A percentile compares a stretch with the other conserved stretches of the same genome.
Evolutionary conservation across 306 rosid genomes (phyloP).

Genomic region (Quercus aquifolioides): DNA sequence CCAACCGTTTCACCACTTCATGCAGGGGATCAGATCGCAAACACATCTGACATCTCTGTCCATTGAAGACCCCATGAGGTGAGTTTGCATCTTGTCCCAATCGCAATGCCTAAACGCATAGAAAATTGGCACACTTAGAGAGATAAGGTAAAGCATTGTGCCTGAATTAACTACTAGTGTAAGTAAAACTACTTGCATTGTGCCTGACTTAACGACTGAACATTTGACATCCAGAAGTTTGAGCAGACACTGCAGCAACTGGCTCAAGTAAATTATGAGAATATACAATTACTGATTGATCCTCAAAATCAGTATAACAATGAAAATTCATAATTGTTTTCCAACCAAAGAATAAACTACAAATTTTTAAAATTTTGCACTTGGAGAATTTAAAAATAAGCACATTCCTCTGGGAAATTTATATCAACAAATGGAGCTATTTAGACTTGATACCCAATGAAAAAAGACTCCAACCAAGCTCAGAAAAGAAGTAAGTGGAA

Average conservation of each 20-base stretch:
- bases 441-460: not conserved
- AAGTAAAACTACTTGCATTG: too few relatives aligned
- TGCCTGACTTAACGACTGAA: not conserved
- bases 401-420: not conserved
- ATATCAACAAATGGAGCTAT: not conserved
- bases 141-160: not conserved
- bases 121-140: not conserved
- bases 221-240: not conserved
- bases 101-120: conserved; percentile 58
- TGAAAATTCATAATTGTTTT: not conserved
- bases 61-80: conserved; percentile 39
- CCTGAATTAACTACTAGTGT: too few relatives aligned
- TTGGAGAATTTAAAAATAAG: not conserved
- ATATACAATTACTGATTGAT: not conserved
- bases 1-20: conserved; percentile 77
- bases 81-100: conserved; percentile 66
- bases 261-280: not conserved
- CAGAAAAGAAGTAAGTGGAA: not conserved
- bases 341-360: not conserved
- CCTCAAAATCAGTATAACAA: not conserved
- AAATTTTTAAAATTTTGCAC: not conserved
- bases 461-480: not conserved
- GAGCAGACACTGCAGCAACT: not conserved
- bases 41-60: conserved; percentile 83
- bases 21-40: conserved; percentile 75